Conservation (phyloP, 257 asterid genomes). For the Capsicum baccatum region DNA sequence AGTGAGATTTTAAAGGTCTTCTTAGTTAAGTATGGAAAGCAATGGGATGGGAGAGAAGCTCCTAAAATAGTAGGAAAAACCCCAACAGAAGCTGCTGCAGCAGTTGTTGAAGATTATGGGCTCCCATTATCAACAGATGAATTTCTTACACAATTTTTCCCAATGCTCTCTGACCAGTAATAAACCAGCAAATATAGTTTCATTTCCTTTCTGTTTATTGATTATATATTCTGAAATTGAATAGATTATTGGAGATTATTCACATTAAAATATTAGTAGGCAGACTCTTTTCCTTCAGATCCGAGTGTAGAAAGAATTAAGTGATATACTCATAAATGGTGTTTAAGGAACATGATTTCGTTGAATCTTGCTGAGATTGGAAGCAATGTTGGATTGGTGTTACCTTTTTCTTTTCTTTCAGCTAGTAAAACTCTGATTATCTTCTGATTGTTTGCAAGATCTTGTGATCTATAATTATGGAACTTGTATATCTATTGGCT, state of each 20-base stretch:
- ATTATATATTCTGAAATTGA: slow-evolving; percentile 19
- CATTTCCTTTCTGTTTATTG: slow-evolving; percentile 21
- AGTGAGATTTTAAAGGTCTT: slow-evolving; percentile 59
- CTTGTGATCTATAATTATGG: slow-evolving; percentile 1
- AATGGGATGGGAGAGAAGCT: slow-evolving; percentile 73
- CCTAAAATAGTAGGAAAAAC: slow-evolving; percentile 68
- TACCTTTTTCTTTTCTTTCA: slow-evolving; percentile 9
- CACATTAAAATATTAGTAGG: neutral
- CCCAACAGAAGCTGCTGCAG: slow-evolving; percentile 79
- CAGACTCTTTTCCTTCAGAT: neutral
- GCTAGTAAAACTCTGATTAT: slow-evolving; percentile 6
- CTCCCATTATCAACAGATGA: slow-evolving; percentile 70
- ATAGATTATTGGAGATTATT: neutral
- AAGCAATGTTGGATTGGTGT: slow-evolving; percentile 15
- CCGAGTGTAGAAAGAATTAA: neutral
- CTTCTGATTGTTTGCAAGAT: neutral
- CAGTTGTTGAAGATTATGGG: slow-evolving; percentile 68
- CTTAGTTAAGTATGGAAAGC: slow-evolving; percentile 78
- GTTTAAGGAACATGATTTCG: neutral
- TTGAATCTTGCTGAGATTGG: slow-evolving; percentile 8
- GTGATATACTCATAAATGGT: neutral
- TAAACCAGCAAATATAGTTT: slow-evolving; percentile 23
- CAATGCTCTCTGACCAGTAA: slow-evolving; percentile 72
- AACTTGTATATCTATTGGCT: neutral
- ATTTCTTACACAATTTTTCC: slow-evolving; percentile 63